Percentiles rank a stretch among this genome's conserved stretches.
These are phyloP conservation scores for Pseudopithomyces chartarum DNA, from an alignment of 2,329 filamentous ascomycete genomes.

Conservation along the genomic window DNA sequence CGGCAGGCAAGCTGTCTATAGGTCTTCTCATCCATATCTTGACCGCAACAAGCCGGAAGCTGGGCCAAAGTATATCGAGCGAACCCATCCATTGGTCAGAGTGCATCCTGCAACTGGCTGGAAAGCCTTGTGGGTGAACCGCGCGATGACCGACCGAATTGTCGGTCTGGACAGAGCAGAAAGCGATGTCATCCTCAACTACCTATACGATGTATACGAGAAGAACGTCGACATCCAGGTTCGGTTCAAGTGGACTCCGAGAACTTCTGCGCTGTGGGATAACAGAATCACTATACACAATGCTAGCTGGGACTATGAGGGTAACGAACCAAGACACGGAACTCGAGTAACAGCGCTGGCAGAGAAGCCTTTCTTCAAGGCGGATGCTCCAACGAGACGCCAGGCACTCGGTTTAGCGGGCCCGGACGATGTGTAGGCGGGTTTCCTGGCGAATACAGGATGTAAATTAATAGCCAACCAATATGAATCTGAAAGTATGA, in stretches of 20 bases:
- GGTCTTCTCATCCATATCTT: constrained; percentile 69
- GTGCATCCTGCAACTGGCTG: constrained; percentile 75
- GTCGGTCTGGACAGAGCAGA: constrained; percentile 72
- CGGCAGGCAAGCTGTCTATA: constrained; percentile 67
- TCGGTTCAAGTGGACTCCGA: constrained; percentile 71
- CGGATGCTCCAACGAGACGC: constrained; percentile 67
- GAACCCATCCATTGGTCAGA: constrained; percentile 70
- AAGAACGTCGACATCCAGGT: constrained; percentile 73
- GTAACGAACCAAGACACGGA: constrained; percentile 69
- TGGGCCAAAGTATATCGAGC: constrained; percentile 70
- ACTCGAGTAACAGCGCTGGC: constrained; percentile 73
- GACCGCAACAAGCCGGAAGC: constrained; percentile 65
- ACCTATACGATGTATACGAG: constrained; percentile 72
- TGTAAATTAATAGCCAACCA: background rate
- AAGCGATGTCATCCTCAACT: constrained; percentile 69
- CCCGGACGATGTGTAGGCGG: constrained; percentile 56
- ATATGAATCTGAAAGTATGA: background rate
- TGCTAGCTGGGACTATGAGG: constrained; percentile 75
- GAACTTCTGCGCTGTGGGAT: constrained; percentile 72
- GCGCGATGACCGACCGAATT: constrained; percentile 70
- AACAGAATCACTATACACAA: constrained; percentile 78
- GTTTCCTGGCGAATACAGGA: constrained; percentile 13
- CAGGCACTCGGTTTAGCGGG: constrained; percentile 69
- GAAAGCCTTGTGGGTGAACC: constrained; percentile 75
- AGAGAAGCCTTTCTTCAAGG: constrained; percentile 72